A percentile compares a stretch with the other conserved stretches of the same genome.
Conservation (phyloP, 2,329 filamentous ascomycete species). For the Microcyclosporella mali region DNA sequence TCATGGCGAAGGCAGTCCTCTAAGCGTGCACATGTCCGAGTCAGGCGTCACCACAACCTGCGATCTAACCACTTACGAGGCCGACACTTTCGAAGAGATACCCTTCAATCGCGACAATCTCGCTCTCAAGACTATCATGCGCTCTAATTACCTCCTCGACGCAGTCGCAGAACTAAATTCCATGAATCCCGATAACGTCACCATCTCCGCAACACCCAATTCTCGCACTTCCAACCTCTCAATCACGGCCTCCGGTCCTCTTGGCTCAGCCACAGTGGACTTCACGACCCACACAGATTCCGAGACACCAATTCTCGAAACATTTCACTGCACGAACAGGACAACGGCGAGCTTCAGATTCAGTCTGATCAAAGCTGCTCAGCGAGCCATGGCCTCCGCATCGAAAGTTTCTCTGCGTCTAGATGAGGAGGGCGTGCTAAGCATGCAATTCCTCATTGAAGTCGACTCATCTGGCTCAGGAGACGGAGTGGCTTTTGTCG, state of each 20-base stretch:
- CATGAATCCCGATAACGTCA: constrained; percentile 55
- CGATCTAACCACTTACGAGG: constrained; percentile 73
- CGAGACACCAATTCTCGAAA: constrained; percentile 57
- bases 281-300: constrained; percentile 39
- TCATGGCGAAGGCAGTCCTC: constrained; percentile 63
- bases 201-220: constrained; percentile 44
- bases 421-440: constrained; percentile 83
- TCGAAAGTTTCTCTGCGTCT: constrained; percentile 88
- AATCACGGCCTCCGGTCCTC: constrained; percentile 58
- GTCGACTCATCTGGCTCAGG: constrained; percentile 48
- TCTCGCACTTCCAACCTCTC: constrained; percentile 52
- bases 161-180: constrained; percentile 61
- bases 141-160: constrained; percentile 64
- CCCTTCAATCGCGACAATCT: constrained; percentile 78
- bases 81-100: constrained; percentile 59
- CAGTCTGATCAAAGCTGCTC: constrained; percentile 74
- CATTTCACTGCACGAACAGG: constrained; percentile 56
- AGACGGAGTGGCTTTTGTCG: constrained; percentile 61
- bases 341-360: constrained; percentile 76
- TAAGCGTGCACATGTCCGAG: constrained; percentile 82
- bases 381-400: constrained; percentile 85
- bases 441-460: constrained; percentile 94
- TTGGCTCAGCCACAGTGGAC: constrained; percentile 56
- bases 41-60: constrained; percentile 82
- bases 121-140: constrained; percentile 92